These are phyloP conservation scores for Candida schatavii DNA, from an alignment of 805 yeast genomes.

Conservation along the genomic window DNA sequence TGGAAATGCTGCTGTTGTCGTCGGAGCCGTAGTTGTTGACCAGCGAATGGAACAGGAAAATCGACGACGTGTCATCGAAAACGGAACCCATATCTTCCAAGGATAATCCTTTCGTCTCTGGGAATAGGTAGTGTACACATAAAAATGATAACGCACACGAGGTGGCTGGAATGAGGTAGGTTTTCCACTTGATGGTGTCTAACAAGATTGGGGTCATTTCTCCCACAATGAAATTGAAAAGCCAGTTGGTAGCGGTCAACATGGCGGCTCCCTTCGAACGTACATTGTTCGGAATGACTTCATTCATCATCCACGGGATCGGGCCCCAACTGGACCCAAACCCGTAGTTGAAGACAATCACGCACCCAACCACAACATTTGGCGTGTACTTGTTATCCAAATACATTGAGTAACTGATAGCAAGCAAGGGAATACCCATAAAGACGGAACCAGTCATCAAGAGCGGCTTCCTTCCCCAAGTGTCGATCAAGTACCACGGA, in stretches of 20 bases:
- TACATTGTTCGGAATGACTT: slow-evolving; percentile 78
- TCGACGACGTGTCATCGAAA: slow-evolving; percentile 61
- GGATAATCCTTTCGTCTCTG: slow-evolving; percentile 87
- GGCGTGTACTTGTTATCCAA: slow-evolving; percentile 51
- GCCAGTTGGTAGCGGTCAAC: slow-evolving; percentile 92
- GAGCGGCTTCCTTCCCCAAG: slow-evolving; percentile 90
- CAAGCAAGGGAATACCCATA: slow-evolving; percentile 70
- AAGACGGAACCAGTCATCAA: slow-evolving; percentile 72
- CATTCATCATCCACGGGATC: slow-evolving; percentile 89
- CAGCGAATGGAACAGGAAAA: slow-evolving; percentile 40
- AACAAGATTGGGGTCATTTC: slow-evolving; percentile 86
- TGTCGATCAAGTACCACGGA: slow-evolving; percentile 88
- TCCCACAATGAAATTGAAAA: slow-evolving; percentile 88
- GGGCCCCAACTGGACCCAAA: slow-evolving; percentile 96
- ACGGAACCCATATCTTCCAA: slow-evolving; percentile 91
- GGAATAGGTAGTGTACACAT: slow-evolving; percentile 70
- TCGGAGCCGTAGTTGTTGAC: not conserved
- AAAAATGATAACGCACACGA: slow-evolving; percentile 73
- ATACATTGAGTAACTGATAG: slow-evolving; percentile 55
- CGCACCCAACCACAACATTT: slow-evolving; percentile 67
- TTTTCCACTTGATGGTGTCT: slow-evolving; percentile 71
- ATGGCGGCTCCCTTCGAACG: slow-evolving; percentile 89
- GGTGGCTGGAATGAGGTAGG: slow-evolving; percentile 77
- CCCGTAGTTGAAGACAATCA: slow-evolving; percentile 74
- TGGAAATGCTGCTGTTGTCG: slow-evolving; percentile 84